Evolutionary conservation across 2,329 filamentous ascomycete genomes (phyloP).

Genomic region (Chaetomium sp.): DNA sequence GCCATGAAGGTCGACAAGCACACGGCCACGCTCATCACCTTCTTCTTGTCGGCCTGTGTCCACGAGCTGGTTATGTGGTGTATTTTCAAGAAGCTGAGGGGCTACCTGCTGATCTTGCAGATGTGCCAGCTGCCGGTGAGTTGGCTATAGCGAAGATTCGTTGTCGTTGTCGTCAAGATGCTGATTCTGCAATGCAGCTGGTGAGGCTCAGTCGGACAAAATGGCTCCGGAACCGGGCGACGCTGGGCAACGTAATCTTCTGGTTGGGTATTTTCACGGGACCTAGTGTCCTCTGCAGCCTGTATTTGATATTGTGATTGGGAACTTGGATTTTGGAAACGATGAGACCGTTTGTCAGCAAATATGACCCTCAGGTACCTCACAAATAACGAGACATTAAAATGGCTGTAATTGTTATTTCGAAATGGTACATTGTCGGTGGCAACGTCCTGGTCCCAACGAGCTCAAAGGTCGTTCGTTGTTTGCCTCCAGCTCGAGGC

Average conservation of each 20-base stretch:
- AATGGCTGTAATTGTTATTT: no score
- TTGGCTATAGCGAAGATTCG: slow-evolving; percentile 13
- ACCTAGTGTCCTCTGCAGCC: slow-evolving; percentile 65
- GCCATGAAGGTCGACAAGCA: slow-evolving; percentile 70
- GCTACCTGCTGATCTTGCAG: slow-evolving; percentile 72
- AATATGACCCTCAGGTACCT: no score
- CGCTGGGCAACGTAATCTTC: slow-evolving; percentile 73
- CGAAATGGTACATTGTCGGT: no score
- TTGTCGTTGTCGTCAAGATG: not conserved
- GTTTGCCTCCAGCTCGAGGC: not conserved
- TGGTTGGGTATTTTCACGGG: slow-evolving; percentile 80
- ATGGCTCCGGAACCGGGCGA: slow-evolving; percentile 62
- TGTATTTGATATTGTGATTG: slow-evolving; percentile 58
- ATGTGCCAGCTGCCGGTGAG: slow-evolving; percentile 70
- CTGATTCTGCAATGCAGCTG: slow-evolving; percentile 45
- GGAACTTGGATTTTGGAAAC: not conserved
- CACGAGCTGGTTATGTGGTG: slow-evolving; percentile 82
- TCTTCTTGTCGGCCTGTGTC: slow-evolving; percentile 69
- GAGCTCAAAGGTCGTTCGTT: not conserved
- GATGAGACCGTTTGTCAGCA: not conserved
- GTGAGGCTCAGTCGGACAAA: slow-evolving; percentile 67
- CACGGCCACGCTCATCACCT: slow-evolving; percentile 74
- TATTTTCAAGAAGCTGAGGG: slow-evolving; percentile 74
- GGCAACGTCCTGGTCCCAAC: not conserved
- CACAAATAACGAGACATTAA: not conserved